Percentiles rank a stretch among this genome's conserved stretches.
Evolutionary conservation across 495 filamentous ascomycete genomes (phyloP).

Genomic region (Aspergillus avenaceus): DNA sequence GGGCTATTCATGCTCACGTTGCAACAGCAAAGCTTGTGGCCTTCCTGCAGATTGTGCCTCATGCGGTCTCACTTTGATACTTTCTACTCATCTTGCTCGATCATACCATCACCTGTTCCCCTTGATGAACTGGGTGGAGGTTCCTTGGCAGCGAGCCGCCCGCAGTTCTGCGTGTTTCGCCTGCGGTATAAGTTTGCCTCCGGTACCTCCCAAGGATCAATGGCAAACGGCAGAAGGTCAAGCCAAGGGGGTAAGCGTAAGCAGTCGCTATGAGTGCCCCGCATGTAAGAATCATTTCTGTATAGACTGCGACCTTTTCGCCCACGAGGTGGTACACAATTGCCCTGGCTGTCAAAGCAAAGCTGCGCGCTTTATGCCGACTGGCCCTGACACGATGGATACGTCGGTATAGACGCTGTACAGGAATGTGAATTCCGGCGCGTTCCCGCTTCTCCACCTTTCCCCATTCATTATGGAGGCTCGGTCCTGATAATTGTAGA

Average conservation of each 20-base stretch:
- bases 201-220: slow-evolving; percentile 37
- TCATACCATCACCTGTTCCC: slow-evolving; percentile 97
- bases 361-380: slow-evolving; percentile 4
- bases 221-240: slow-evolving; percentile 31
- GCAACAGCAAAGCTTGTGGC: slow-evolving; percentile 82
- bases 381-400: slow-evolving; percentile 29
- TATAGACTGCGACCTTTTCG: slow-evolving; percentile 95
- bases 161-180: slow-evolving; percentile 42
- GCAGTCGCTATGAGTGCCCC: slow-evolving; percentile 81
- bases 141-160: slow-evolving; percentile 71
- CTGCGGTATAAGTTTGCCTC: slow-evolving; percentile 51
- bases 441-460: too few relatives aligned
- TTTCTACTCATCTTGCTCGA: slow-evolving; percentile 91
- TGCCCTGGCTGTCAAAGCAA: slow-evolving; percentile 88
- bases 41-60: slow-evolving; percentile 89
- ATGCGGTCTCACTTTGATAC: slow-evolving; percentile 87
- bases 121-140: slow-evolving; percentile 82
- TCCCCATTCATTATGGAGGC: too few relatives aligned
- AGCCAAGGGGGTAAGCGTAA: slow-evolving; percentile 70
- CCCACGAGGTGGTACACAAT: slow-evolving; percentile 90
- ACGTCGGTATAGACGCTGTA: slow-evolving; percentile 20
- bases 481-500: too few relatives aligned
- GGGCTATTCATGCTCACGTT: slow-evolving; percentile 91
- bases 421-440: too few relatives aligned
- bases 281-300: slow-evolving; percentile 87